Conservation (phyloP, 2,329 filamentous ascomycete species). For the Ophiosphaerella narmari region DNA sequence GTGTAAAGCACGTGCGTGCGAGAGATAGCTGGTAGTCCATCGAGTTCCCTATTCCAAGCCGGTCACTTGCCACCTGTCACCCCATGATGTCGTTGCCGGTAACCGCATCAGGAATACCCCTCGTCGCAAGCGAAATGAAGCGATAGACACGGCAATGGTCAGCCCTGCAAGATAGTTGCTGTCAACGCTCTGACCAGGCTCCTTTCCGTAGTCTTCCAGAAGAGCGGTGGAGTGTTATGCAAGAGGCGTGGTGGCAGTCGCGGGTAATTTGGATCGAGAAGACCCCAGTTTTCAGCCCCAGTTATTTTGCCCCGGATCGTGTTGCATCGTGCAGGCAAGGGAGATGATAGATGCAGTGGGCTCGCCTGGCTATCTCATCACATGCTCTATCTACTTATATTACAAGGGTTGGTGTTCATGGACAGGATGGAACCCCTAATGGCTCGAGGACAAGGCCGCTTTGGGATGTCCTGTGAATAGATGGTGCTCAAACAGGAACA, state of each 20-base stretch:
- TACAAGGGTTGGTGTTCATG: too few relatives aligned
- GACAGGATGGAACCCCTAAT: too few relatives aligned
- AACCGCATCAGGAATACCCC: not conserved
- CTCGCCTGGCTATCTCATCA: too few relatives aligned
- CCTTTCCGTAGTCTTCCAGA: constrained; percentile 1
- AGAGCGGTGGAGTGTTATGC: not conserved
- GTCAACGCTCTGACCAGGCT: not conserved
- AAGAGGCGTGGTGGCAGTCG: not conserved
- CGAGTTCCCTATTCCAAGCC: not conserved
- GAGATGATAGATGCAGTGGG: too few relatives aligned
- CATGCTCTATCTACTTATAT: too few relatives aligned
- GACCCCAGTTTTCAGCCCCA: too few relatives aligned
- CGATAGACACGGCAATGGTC: not conserved
- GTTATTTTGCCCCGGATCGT: too few relatives aligned
- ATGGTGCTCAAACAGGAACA: too few relatives aligned
- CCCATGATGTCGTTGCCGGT: not conserved
- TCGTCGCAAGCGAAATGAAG: not conserved
- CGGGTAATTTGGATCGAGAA: not conserved
- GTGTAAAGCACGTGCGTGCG: not conserved
- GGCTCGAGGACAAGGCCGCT: too few relatives aligned
- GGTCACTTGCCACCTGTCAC: not conserved
- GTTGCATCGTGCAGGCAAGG: too few relatives aligned
- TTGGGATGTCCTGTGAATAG: too few relatives aligned
- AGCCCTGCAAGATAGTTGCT: not conserved
- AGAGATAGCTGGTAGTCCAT: not conserved